Evolutionary conservation across 768 basidiomycete species (phyloP).

Genomic region (Psilocybe cubensis): DNA sequence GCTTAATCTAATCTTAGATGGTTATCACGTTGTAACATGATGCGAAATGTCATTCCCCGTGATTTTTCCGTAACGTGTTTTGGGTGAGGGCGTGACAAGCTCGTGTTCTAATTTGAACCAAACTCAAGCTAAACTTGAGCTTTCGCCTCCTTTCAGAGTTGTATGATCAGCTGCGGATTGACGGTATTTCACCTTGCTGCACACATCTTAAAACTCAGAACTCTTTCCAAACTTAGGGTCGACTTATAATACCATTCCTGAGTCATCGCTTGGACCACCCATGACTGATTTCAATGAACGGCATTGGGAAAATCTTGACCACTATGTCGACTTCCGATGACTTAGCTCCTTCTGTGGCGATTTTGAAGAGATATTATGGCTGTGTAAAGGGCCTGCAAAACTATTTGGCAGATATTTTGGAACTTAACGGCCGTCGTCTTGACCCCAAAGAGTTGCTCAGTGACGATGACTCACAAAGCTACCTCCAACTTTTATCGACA

Average conservation of each 20-base stretch:
- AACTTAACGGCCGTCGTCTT: neutral
- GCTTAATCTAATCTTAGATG: slow-evolving; percentile 13
- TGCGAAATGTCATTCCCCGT: slow-evolving; percentile 10
- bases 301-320: too few species aligned
- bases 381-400: slow-evolving; percentile 39
- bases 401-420: slow-evolving; percentile 44
- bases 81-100: neutral
- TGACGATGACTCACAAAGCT: slow-evolving; percentile 7
- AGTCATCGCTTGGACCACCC: too few species aligned
- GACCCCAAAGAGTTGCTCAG: neutral
- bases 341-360: slow-evolving; percentile 21
- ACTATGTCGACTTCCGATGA: neutral
- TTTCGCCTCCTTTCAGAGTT: neutral
- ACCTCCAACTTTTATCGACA: slow-evolving; percentile 34
- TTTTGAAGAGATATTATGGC: slow-evolving; percentile 49
- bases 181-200: neutral
- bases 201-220: too few species aligned
- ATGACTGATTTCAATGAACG: too few species aligned
- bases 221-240: too few species aligned
- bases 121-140: too few species aligned
- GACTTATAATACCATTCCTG: too few species aligned
- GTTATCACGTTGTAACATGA: neutral
- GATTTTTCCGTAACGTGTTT: slow-evolving; percentile 1
- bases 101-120: neutral
- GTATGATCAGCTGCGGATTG: neutral